A percentile compares a stretch with the other conserved stretches of the same genome.
Conservation (phyloP, 371 early-diverging fungal species). For the Apophysomyces sp. region DNA sequence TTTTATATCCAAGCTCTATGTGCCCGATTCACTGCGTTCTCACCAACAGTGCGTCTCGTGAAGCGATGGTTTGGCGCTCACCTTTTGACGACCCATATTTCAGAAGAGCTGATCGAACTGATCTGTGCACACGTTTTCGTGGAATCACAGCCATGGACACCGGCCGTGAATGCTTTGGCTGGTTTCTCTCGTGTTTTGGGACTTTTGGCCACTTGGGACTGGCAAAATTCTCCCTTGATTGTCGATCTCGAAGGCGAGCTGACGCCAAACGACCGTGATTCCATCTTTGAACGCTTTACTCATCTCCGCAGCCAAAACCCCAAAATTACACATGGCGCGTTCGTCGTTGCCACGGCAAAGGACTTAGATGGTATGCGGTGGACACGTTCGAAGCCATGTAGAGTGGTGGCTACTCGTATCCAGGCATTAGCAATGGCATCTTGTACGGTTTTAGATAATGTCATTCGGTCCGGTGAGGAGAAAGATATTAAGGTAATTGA, state of each 20-base stretch:
- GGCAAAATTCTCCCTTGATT: slow-evolving; percentile 71
- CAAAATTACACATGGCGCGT: slow-evolving; percentile 50
- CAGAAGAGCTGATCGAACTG: slow-evolving; percentile 63
- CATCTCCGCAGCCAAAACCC: slow-evolving; percentile 41
- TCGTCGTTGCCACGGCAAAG: slow-evolving; percentile 67
- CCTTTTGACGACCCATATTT: slow-evolving; percentile 55
- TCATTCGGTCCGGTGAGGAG: slow-evolving; percentile 16
- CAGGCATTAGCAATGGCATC: slow-evolving; percentile 65
- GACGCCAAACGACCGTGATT: slow-evolving; percentile 43
- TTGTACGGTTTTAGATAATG: slow-evolving; percentile 41
- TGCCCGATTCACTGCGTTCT: slow-evolving; percentile 65
- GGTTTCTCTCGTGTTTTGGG: slow-evolving; percentile 79
- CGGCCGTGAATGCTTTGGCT: slow-evolving; percentile 56
- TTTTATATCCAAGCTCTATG: slow-evolving; percentile 70
- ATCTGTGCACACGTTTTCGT: slow-evolving; percentile 64
- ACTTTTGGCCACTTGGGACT: slow-evolving; percentile 73
- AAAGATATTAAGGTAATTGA: slow-evolving; percentile 33
- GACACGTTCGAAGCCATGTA: slow-evolving; percentile 44
- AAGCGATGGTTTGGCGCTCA: slow-evolving; percentile 91
- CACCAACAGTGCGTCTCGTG: slow-evolving; percentile 72
- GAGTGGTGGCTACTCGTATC: slow-evolving; percentile 60
- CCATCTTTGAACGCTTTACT: slow-evolving; percentile 43
- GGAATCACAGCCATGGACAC: slow-evolving; percentile 62
- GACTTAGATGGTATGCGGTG: slow-evolving; percentile 63
- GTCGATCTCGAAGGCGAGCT: slow-evolving; percentile 74